Conservation (phyloP, 208 protist genomes). For the Tritrichomonas foetus region DNA sequence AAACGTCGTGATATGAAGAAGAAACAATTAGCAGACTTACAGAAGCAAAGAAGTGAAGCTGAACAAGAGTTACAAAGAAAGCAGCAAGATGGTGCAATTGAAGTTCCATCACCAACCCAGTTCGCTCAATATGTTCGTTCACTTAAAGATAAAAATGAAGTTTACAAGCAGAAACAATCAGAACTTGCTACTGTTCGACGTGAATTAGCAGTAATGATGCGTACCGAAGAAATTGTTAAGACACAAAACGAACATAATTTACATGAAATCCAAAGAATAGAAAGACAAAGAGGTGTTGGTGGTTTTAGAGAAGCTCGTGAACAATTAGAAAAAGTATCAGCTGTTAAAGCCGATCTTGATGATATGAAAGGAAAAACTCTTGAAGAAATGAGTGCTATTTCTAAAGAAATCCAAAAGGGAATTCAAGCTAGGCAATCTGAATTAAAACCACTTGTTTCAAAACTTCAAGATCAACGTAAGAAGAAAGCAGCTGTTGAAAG, state of each 20-base stretch:
- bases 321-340: not conserved
- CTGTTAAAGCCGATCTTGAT: constrained; percentile 12
- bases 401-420: not conserved
- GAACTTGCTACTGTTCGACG: not conserved
- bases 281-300: not conserved
- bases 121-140: not conserved
- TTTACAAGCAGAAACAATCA: not conserved
- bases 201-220: not conserved
- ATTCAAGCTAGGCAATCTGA: not conserved
- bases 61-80: not conserved
- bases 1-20: not conserved
- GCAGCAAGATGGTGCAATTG: not conserved
- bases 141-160: not conserved
- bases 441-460: not conserved
- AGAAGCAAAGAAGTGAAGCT: not conserved
- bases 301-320: not conserved
- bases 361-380: not conserved
- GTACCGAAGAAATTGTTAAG: not conserved
- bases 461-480: not conserved
- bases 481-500: not conserved
- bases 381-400: constrained; percentile 6
- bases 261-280: not conserved
- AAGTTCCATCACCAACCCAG: not conserved
- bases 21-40: not conserved
- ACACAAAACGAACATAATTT: not conserved